Evolutionary conservation across 176 grass and related monocot species (phyloP).

Genomic region (Carex scoparia): DNA sequence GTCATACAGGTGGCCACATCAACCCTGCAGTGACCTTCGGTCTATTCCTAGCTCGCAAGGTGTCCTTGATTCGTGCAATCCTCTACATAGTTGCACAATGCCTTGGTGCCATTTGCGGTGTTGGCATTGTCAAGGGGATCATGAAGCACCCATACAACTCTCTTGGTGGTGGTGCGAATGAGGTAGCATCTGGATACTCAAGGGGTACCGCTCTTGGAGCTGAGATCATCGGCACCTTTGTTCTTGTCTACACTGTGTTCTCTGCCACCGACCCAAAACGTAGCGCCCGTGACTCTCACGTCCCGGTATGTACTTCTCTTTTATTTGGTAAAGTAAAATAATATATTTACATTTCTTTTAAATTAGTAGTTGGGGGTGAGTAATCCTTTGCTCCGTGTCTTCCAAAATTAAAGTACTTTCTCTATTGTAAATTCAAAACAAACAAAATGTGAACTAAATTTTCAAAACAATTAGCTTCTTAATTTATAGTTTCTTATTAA

Average conservation of each 20-base stretch:
- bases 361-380: background rate
- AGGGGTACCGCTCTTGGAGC: conserved; percentile 24
- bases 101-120: conserved; percentile 18
- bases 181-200: background rate
- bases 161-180: conserved; percentile 4
- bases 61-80: conserved; percentile 15
- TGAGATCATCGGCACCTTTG: conserved; percentile 26
- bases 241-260: conserved; percentile 23
- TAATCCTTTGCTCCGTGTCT: background rate
- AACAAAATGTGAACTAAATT: too few relatives aligned
- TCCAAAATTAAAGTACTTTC: background rate
- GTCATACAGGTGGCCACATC: conserved; percentile 20
- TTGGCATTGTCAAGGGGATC: conserved; percentile 24
- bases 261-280: conserved; percentile 25
- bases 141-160: conserved; percentile 21
- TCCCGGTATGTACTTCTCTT: background rate
- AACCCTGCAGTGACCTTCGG: conserved; percentile 27
- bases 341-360: background rate
- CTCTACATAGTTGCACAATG: conserved; percentile 24
- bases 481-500: background rate
- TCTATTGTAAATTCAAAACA: too few relatives aligned
- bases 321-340: background rate
- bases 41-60: conserved; percentile 25
- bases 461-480: background rate
- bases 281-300: conserved; percentile 21